phyloP scores from a whole-genome alignment of 345 rosid species.

The Euphorbia pulcherrima region DNA sequence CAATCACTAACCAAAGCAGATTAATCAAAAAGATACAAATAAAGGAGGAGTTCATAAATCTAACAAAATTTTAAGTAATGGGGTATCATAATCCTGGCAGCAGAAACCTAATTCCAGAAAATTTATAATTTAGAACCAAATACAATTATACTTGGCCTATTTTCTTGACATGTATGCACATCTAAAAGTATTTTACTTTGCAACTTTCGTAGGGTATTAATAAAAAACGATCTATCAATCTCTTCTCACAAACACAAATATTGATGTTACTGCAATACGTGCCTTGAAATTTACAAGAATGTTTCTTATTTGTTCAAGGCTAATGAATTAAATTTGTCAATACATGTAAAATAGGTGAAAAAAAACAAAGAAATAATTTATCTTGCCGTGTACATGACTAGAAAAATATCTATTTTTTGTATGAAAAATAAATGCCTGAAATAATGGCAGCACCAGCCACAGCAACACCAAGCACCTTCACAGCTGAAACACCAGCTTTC shows the following conservation, averaged over 20 bases:
- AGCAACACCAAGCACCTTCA: slow-evolving; percentile 60
- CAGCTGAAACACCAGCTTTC: slow-evolving; percentile 36
- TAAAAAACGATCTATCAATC: neutral
- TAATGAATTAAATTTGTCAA: too few species aligned
- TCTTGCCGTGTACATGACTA: neutral
- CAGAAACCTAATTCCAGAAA: neutral
- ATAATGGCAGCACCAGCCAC: slow-evolving; percentile 68
- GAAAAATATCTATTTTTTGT: slow-evolving; percentile 41
- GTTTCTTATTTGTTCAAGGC: neutral
- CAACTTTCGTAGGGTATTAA: neutral
- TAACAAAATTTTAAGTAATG: too few species aligned
- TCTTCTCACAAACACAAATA: neutral
- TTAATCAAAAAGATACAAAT: too few species aligned
- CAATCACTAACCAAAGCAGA: too few species aligned
- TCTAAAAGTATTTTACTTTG: too few species aligned
- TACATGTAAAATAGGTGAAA: neutral
- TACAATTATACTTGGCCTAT: neutral
- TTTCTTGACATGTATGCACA: neutral
- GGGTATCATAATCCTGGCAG: too few species aligned
- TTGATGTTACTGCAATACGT: too few species aligned
- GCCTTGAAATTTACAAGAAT: neutral
- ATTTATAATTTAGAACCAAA: neutral
- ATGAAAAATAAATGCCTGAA: slow-evolving; percentile 55
- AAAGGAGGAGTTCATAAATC: too few species aligned
- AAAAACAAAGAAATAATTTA: neutral